Base-by-base conservation (phyloP, 106 monocot genomes). In the Allium fistulosum region DNA sequence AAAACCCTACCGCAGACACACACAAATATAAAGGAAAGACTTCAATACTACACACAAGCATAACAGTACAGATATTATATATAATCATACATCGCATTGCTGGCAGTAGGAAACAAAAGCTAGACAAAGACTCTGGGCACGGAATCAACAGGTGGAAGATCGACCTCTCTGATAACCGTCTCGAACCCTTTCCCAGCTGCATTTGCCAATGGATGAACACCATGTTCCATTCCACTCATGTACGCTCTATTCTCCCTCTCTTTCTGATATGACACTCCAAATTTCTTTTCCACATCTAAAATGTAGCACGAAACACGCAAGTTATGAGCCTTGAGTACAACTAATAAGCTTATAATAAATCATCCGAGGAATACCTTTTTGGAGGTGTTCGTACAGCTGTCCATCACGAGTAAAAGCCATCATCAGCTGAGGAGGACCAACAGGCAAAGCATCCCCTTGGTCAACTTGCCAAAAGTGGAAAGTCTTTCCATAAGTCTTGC, bases 391-490 rank as follows among this genome's bases (percentile, higher is more conserved):
- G 7, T 70, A 51, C 17, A 94, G 72, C 87, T 94, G 94, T 11
- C 82, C 90, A 9, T 87, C 87, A 48, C 71, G 37, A 37, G 37
- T 37, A 65, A 94, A 77, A 2, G 94, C 79, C 94, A 85, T 90
- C 94, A 90, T 94, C 58, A 87, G 62, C 62, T 81, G 80, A 7
- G 90, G 85, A 5, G 71, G 63, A 1, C 94, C 94, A 10, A 90
- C 46, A 1, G 90, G 87, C 37, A 90, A 80, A 9, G 55, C 57
- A 45, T 94, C 85, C 0, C 87, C 90, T 2, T 70, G 59, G 70
- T 94, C 87, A 2, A 90, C 82, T 72, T 94, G 90, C 94, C 90
- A 94, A 80, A 94, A 94, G 51, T 94, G 94, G 80, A 90, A 70
- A 37, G 37, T 37, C 37, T 37, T 37, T 5, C 37, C 37, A 5